Base-by-base conservation (phyloP, 1,284 basidiomycete genomes). In the Ganoderma multipileum region DNA sequence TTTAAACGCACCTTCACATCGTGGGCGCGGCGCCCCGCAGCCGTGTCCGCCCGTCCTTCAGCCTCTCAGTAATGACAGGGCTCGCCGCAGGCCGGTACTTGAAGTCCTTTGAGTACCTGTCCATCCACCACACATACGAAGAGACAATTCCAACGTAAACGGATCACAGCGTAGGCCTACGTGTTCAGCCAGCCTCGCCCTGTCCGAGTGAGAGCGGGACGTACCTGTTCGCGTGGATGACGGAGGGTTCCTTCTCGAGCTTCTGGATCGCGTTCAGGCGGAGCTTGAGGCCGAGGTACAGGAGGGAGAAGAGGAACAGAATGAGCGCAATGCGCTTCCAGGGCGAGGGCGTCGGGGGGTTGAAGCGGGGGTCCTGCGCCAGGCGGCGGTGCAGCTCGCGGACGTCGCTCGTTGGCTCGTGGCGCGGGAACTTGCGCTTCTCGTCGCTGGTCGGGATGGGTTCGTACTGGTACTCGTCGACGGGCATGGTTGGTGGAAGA, bases 51-150 rank as follows among this genome's bases (percentile, higher is more conserved):
- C 89, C 89, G 73, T 90, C 89, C 71, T 85, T 86, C 66, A 91
- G 75, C 9, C 79, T 83, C 75, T 91, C 89, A 0, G 89, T 90
- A 68, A 91, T 82, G 59, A 91, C 80, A n/a, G 90, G 90, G 69
- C 86, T 89, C 14, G 89, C 90, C 23, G 90, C 90, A 2, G 90
- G 90, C 67, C 90, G 81, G 75, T 83, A 91, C 76, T 88, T 89
- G 78, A 83, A 83, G 59, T 90, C 86, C 68, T 87, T 85, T 33
- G 89, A 91, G 74, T 91, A 92, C 71, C 90, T 91, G 68, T 44
- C 42, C 23, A 30, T 26, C 52, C 57, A 33, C 23, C 23, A 50
- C 23, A 26, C 23, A 11, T 23, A 50, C 42, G 7, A 3, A 1
- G 20, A 26, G n/a, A 50, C 23, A 14, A 50, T 9, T 26, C 11